These are phyloP conservation scores for Paxillus involutus DNA, from an alignment of 768 basidiomycete genomes.

Conservation along the genomic window DNA sequence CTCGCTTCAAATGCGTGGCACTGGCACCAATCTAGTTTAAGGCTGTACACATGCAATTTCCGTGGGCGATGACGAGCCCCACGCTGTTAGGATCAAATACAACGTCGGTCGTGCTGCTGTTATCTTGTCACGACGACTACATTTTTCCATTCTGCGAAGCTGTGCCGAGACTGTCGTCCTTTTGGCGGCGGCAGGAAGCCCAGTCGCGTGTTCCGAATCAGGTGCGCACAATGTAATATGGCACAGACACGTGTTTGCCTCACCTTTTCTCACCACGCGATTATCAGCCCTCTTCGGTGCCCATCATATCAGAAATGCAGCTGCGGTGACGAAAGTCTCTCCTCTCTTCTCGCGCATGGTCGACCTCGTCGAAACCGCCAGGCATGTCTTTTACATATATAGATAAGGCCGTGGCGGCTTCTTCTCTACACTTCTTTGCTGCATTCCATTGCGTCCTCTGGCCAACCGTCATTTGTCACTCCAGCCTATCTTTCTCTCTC, in stretches of 20 bases:
- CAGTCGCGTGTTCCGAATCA: constrained; percentile 3
- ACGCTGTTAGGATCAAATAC: neutral
- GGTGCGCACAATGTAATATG: constrained; percentile 9
- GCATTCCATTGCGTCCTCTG: constrained; percentile 14
- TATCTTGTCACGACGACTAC: neutral
- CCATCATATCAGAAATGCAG: constrained; percentile 29
- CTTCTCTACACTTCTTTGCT: constrained; percentile 19
- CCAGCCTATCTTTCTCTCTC: constrained; percentile 2
- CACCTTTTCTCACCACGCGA: constrained; percentile 29
- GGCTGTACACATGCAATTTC: constrained; percentile 24
- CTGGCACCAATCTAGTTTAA: constrained; percentile 3
- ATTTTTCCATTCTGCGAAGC: neutral
- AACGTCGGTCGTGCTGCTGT: constrained; percentile 1
- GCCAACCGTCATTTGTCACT: constrained; percentile 9
- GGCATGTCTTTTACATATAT: constrained; percentile 30
- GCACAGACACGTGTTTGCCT: constrained; percentile 33
- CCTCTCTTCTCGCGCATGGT: constrained; percentile 29
- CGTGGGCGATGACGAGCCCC: constrained; percentile 5
- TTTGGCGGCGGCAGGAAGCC: neutral
- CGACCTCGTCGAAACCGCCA: constrained; percentile 36
- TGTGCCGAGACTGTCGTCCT: constrained; percentile 12
- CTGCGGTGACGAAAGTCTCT: constrained; percentile 14
- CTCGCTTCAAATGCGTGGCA: constrained; percentile 1
- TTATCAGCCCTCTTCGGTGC: constrained; percentile 32
- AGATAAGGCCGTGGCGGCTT: constrained; percentile 24